Conservation (phyloP, 805 yeast species). For the Ogataea parapolymorpha region DNA sequence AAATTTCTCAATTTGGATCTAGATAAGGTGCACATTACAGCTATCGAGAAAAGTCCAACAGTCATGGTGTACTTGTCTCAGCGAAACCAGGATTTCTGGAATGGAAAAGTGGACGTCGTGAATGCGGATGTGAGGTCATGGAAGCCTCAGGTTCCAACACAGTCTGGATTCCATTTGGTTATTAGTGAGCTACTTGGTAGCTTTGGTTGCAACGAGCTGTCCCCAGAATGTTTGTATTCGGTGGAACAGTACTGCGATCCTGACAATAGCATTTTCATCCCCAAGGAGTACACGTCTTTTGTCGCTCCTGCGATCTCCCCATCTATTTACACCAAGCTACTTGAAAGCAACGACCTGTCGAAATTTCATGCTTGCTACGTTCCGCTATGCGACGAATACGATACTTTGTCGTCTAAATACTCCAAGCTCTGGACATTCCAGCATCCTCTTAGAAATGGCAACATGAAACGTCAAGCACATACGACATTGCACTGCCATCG, state of each 20-base stretch:
- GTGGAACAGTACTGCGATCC: constrained; percentile 41
- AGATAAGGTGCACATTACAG: constrained; percentile 38
- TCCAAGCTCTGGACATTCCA: constrained; percentile 59
- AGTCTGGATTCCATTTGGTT: constrained; percentile 49
- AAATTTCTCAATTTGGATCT: constrained; percentile 28
- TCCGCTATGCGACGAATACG: constrained; percentile 33
- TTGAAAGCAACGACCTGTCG: constrained; percentile 6
- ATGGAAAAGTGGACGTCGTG: constrained; percentile 45
- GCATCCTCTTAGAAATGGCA: constrained; percentile 35
- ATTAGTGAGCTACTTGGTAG: constrained; percentile 86
- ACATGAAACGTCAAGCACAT: constrained; percentile 24
- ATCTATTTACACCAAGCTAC: constrained; percentile 39
- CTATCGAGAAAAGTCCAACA: constrained; percentile 70
- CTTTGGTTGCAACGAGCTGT: constrained; percentile 86
- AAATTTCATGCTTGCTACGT: constrained; percentile 28
- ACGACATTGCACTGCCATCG: constrained; percentile 40
- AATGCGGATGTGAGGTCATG: constrained; percentile 58
- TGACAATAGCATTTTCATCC: constrained; percentile 56
- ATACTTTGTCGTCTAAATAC: constrained; percentile 43
- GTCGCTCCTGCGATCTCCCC: constrained; percentile 70
- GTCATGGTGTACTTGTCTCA: constrained; percentile 51
- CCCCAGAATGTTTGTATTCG: constrained; percentile 72
- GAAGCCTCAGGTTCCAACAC: constrained; percentile 27
- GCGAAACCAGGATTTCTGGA: constrained; percentile 54
- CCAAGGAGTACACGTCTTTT: constrained; percentile 54